Evolutionary conservation across 129 eudicot species (phyloP).

Genomic region (Heracleum sosnowskyi): DNA sequence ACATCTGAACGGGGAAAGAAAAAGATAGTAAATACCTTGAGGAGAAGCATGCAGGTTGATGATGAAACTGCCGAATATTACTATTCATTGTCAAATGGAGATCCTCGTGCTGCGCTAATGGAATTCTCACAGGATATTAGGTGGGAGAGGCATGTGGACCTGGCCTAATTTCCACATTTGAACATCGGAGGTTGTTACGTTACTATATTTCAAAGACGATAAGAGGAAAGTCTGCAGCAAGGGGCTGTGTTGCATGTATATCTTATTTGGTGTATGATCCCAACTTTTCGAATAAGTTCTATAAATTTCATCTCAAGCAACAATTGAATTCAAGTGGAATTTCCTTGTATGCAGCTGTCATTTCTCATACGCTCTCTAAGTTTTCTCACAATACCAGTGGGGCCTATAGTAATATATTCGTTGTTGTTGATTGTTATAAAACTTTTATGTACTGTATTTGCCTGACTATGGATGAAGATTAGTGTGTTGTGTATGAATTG

Average conservation of each 20-base stretch:
- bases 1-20: slow-evolving; percentile 55
- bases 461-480: not conserved
- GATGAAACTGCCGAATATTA: slow-evolving; percentile 92
- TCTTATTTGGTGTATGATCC: not conserved
- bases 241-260: not conserved
- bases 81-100: slow-evolving; percentile 78
- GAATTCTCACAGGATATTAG: slow-evolving; percentile 77
- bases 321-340: not conserved
- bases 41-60: slow-evolving; percentile 95
- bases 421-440: not conserved
- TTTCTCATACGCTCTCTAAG: not conserved
- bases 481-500: not conserved
- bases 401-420: not conserved
- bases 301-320: not conserved
- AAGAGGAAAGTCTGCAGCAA: not conserved
- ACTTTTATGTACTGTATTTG: not conserved
- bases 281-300: not conserved
- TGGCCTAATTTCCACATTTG: slow-evolving; percentile 22
- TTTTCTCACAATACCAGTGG: not conserved
- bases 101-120: slow-evolving; percentile 84
- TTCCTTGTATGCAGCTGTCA: not conserved
- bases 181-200: not conserved
- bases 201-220: not conserved
- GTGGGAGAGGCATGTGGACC: slow-evolving; percentile 70
- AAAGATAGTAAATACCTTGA: slow-evolving; percentile 65